These are phyloP conservation scores for Solanum pennellii DNA, from an alignment of 257 asterid species.

Conservation along the genomic window DNA sequence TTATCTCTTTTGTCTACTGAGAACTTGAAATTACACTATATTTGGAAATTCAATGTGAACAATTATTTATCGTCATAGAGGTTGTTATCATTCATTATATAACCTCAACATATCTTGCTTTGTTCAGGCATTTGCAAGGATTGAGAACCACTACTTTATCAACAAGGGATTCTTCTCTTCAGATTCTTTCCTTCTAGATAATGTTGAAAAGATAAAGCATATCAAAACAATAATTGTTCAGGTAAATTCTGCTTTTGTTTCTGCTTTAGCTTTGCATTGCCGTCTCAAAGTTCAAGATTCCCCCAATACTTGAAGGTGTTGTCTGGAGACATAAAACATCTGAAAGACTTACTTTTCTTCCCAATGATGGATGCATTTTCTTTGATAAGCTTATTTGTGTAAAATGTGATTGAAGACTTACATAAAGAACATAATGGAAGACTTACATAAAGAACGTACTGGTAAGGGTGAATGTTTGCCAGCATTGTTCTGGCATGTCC, in stretches of 20 bases:
- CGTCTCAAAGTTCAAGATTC: background rate
- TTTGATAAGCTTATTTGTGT: background rate
- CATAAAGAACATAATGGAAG: background rate
- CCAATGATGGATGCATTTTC: background rate
- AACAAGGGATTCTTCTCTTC: constrained; percentile 78
- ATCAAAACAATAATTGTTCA: constrained; percentile 78
- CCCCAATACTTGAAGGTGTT: background rate
- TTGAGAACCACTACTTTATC: constrained; percentile 94
- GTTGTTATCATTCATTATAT: background rate
- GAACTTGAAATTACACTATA: background rate
- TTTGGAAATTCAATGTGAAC: background rate
- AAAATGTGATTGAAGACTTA: background rate
- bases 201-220: constrained; percentile 74
- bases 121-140: constrained; percentile 92
- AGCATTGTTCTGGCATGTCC: background rate
- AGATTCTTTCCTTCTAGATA: constrained; percentile 79
- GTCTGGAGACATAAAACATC: background rate
- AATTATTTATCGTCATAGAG: background rate
- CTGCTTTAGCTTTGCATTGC: background rate
- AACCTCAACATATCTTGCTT: background rate
- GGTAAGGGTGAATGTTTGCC: background rate
- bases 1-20: background rate
- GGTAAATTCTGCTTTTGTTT: constrained; percentile 31
- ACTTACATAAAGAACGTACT: background rate
- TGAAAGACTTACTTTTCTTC: background rate